Base-by-base conservation (phyloP, 139 green algal genomes). In the Chlorella vulgaris region DNA sequence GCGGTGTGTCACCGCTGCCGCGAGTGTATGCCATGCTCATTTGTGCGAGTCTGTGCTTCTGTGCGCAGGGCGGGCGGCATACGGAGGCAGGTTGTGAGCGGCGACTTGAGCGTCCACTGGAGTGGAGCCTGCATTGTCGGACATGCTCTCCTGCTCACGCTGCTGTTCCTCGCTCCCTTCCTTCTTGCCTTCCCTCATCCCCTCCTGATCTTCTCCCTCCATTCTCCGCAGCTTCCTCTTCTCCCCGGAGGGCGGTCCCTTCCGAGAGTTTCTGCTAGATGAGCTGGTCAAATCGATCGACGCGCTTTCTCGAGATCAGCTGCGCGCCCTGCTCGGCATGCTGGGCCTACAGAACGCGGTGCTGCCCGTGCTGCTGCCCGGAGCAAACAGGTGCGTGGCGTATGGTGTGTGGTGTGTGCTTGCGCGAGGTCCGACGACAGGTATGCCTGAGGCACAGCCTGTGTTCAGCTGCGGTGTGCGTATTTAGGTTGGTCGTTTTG, bases 281-380 rank as follows among this genome's bases (percentile, higher is more conserved):
- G 97, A 99, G 92, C 81, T 97, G 31, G 96, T 98, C 36, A 97
- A 96, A 85, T 88, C 79, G 75, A 93, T 99, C 31, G 97, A 99
- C 80, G 97, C 96, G 2, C 74, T 99, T 31, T 93, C 85, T 5
- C 60, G 96, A 0, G 89, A 96, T 65, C 94, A 98, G 86, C 74
- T 96, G 75, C 55, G 75, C 19, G 42, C 83, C 71, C 86, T 91
- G 47, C 74, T 90, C 15, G 35, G 40, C 15, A 10, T 40, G 81
- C 70, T 86, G 24, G 82, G 82, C 29, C 85, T 93, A 50, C 63
- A 82, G 69, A 81, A 88, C 78, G 38, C 68, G 40, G 19, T 51
- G 24, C 50, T 90, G 62, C 76, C 89, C n/a, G 74, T 93, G 53
- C 83, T 91, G 55, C n/a, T 88, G 36, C 84, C 85, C 31, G 90